Percentiles rank a stretch among this genome's conserved stretches.
These are phyloP conservation scores for Stagonosporopsis vannaccii DNA, from an alignment of 2,329 filamentous ascomycete species.

Conservation along the genomic window DNA sequence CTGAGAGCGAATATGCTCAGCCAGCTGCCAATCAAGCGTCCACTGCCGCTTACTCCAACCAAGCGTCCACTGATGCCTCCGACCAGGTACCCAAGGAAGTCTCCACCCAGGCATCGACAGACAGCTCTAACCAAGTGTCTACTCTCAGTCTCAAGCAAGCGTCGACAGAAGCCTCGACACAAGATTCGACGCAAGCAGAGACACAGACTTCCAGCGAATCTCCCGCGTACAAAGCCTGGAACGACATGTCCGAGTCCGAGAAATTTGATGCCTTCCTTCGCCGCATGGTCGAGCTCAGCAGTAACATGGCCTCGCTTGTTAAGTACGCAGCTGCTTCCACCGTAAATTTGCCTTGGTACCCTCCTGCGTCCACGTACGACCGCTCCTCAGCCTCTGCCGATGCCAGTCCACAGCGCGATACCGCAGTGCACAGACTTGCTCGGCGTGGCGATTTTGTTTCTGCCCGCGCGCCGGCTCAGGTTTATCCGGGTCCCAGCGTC, in stretches of 20 bases:
- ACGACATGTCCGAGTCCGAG: slow-evolving; percentile 5
- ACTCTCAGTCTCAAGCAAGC: neutral
- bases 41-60: neutral
- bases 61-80: neutral
- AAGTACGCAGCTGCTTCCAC: slow-evolving; percentile 16
- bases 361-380: slow-evolving; percentile 2
- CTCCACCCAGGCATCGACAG: neutral
- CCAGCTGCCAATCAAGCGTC: neutral
- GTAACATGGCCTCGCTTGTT: slow-evolving; percentile 12
- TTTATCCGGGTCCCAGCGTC: slow-evolving; percentile 8
- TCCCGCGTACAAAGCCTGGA: neutral
- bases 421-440: neutral
- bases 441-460: neutral
- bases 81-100: neutral
- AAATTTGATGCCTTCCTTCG: slow-evolving; percentile 14
- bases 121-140: neutral
- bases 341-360: slow-evolving; percentile 6
- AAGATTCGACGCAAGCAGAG: neutral
- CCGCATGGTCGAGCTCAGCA: slow-evolving; percentile 13
- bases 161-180: neutral
- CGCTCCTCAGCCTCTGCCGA: neutral
- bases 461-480: neutral
- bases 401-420: neutral
- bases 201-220: neutral
- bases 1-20: slow-evolving; percentile 6